Conservation (phyloP, 306 rosid genomes). For the Rosa multiflora region DNA sequence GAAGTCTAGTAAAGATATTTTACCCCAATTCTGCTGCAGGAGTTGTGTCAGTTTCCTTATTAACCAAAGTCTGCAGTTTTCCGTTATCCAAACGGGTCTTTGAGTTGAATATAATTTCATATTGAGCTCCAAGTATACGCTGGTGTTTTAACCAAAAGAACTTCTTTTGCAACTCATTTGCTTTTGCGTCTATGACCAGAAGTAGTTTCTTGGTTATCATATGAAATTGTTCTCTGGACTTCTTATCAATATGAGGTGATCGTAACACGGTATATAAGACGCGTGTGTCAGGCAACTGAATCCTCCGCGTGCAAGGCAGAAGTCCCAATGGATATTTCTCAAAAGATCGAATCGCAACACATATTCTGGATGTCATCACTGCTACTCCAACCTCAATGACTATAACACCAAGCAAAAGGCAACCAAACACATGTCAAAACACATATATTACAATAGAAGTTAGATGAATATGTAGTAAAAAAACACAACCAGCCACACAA, state of each 20-base stretch:
- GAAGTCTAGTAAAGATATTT: background rate
- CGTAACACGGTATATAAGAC: slow-evolving; percentile 2
- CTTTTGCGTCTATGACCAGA: slow-evolving; percentile 6
- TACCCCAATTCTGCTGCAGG: background rate
- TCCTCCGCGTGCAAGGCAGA: background rate
- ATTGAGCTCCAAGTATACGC: slow-evolving; percentile 18
- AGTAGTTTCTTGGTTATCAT: slow-evolving; percentile 11
- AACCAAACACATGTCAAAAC: background rate
- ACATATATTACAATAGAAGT: background rate
- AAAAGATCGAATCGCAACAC: slow-evolving; percentile 9
- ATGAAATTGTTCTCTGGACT: slow-evolving; percentile 10
- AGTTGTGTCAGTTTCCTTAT: background rate
- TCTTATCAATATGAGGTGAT: slow-evolving; percentile 15
- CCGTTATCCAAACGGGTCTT: slow-evolving; percentile 13
- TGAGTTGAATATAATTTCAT: slow-evolving; percentile 3
- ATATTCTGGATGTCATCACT: slow-evolving; percentile 9
- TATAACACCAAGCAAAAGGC: background rate
- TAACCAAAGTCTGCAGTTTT: slow-evolving; percentile 4
- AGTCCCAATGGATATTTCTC: slow-evolving; percentile 8
- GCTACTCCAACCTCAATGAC: background rate
- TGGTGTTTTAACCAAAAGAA: slow-evolving; percentile 11
- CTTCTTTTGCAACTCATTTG: background rate
- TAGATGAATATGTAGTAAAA: background rate
- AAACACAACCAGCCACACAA: background rate
- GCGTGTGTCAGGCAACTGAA: slow-evolving; percentile 3